phyloP scores from a whole-genome alignment of 495 filamentous ascomycete genomes.

The Wilcoxina mikolae region DNA sequence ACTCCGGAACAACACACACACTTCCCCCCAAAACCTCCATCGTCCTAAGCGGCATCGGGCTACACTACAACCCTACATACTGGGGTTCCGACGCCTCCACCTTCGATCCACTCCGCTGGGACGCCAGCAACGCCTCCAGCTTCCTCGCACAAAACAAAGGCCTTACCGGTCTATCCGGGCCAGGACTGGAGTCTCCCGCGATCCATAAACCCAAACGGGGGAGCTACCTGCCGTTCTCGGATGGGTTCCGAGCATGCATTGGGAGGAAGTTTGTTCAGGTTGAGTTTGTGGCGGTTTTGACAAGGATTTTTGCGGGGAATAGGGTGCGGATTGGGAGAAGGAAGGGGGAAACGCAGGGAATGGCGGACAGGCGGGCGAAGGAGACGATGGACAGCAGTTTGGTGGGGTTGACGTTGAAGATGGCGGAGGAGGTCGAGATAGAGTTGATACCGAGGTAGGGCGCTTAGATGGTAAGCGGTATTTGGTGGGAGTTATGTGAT shows the following conservation, averaged over 20 bases:
- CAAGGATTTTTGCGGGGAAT: conserved; percentile 48
- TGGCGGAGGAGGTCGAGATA: not conserved
- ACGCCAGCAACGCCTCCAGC: not conserved
- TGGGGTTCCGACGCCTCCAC: conserved; percentile 31
- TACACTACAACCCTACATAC: conserved; percentile 34
- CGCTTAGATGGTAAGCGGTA: too few relatives aligned
- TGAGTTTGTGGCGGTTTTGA: conserved; percentile 53
- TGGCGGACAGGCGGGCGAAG: not conserved
- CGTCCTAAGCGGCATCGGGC: conserved; percentile 9
- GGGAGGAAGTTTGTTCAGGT: conserved; percentile 63
- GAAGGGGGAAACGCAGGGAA: conserved; percentile 29
- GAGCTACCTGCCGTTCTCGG: conserved; percentile 54
- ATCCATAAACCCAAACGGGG: not conserved
- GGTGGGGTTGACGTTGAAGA: not conserved
- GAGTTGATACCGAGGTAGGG: too few relatives aligned
- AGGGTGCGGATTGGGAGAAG: conserved; percentile 50
- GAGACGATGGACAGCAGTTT: not conserved
- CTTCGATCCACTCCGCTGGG: conserved; percentile 26
- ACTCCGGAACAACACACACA: not conserved
- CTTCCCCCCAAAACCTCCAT: too few relatives aligned
- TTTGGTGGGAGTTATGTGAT: too few relatives aligned
- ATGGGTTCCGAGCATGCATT: conserved; percentile 54
- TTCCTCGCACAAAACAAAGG: not conserved
- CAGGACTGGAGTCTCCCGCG: not conserved
- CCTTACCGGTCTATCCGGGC: not conserved